These are phyloP conservation scores for Pisolithus orientalis DNA, from an alignment of 768 basidiomycete genomes.

Conservation along the genomic window DNA sequence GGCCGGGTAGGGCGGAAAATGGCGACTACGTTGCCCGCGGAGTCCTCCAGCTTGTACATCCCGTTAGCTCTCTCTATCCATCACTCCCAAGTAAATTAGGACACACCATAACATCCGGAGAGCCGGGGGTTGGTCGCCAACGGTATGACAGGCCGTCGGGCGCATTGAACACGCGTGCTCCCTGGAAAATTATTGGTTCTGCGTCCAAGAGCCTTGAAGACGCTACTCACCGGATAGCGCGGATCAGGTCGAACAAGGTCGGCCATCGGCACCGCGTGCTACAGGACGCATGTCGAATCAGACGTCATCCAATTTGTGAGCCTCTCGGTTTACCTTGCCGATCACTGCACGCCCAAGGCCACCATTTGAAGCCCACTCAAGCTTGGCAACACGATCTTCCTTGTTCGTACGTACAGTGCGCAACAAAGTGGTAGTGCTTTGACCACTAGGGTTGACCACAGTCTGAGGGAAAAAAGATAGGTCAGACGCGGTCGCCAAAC, in stretches of 20 bases:
- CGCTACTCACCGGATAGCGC: conserved; percentile 47
- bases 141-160: conserved; percentile 78
- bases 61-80: conserved; percentile 7
- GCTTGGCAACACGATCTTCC: conserved; percentile 82
- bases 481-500: conserved; percentile 20
- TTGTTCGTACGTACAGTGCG: conserved; percentile 77
- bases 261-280: conserved; percentile 77
- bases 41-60: conserved; percentile 59
- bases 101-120: conserved; percentile 56
- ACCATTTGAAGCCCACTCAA: conserved; percentile 81
- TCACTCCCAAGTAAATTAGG: conserved; percentile 1
- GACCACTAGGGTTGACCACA: conserved; percentile 51
- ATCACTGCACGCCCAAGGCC: conserved; percentile 81
- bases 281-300: conserved; percentile 23
- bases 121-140: conserved; percentile 65
- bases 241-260: conserved; percentile 74
- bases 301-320: conserved; percentile 11
- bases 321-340: conserved; percentile 55
- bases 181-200: conserved; percentile 32
- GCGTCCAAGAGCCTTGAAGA: conserved; percentile 6
- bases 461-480: conserved; percentile 41
- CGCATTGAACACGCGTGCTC: conserved; percentile 67
- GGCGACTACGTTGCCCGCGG: conserved; percentile 62
- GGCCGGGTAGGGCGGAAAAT: conserved; percentile 74
- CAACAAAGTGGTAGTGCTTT: conserved; percentile 72